Evolutionary conservation across 768 basidiomycete species (phyloP).

Genomic region (Tricholoma matsutake): DNA sequence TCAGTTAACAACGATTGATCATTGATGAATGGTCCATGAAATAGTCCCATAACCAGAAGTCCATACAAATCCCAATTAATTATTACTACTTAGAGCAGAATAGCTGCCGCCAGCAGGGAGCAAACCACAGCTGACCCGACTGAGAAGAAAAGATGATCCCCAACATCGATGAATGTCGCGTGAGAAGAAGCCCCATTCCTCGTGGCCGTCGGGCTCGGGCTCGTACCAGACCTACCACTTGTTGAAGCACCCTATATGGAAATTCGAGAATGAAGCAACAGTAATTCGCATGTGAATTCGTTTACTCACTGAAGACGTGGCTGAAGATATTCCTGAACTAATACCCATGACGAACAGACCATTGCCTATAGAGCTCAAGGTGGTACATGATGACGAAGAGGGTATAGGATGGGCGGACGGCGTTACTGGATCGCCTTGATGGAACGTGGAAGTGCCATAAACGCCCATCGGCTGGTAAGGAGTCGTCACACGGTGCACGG

Average conservation of each 20-base stretch:
- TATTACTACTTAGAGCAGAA: background rate
- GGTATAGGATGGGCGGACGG: constrained; percentile 57
- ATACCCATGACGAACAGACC: constrained; percentile 33
- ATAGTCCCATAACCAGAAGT: background rate
- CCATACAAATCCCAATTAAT: background rate
- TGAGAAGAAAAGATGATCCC: background rate
- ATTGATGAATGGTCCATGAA: background rate
- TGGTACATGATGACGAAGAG: constrained; percentile 57
- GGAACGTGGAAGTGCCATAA: constrained; percentile 64
- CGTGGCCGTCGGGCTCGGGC: constrained; percentile 16
- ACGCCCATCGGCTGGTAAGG: constrained; percentile 56
- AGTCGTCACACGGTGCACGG: constrained; percentile 39
- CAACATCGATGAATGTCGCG: background rate
- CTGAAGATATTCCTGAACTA: constrained; percentile 15
- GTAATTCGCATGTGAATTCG: background rate
- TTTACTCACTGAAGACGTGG: constrained; percentile 15
- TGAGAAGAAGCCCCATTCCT: constrained; percentile 8
- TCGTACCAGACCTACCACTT: constrained; percentile 8
- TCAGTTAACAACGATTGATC: background rate
- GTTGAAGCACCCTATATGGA: background rate
- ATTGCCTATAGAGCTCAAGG: constrained; percentile 50
- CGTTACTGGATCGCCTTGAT: constrained; percentile 57
- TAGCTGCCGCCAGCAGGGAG: background rate
- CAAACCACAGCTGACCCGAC: background rate
- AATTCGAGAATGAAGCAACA: background rate